Percentiles rank a stretch among this genome's conserved stretches.
Evolutionary conservation across 148 eudicot species (phyloP).

Genomic region (Arctostaphylos glauca): DNA sequence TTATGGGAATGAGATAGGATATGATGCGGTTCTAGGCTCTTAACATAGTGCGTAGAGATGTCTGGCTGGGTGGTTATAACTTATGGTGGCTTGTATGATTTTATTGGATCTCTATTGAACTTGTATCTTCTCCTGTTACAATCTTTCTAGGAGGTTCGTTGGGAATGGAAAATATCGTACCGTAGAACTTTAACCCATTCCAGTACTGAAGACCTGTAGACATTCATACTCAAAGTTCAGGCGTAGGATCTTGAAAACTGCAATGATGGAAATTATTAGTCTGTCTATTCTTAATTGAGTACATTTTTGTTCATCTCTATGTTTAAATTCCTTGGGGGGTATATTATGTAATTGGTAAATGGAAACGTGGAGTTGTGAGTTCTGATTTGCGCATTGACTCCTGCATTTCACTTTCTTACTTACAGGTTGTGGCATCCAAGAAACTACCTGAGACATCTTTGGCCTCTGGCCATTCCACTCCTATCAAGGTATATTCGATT

Average conservation of each 20-base stretch:
- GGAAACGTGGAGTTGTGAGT: neutral
- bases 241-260: neutral
- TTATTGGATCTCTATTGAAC: neutral
- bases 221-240: neutral
- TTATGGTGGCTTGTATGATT: neutral
- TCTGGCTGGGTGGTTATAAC: neutral
- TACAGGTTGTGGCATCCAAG: constrained; percentile 55
- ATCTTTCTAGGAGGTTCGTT: neutral
- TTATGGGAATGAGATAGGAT: neutral
- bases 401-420: constrained; percentile 11
- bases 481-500: constrained; percentile 91
- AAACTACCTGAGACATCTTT: constrained; percentile 34
- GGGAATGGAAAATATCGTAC: neutral
- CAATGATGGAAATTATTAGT: neutral
- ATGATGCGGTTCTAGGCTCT: neutral
- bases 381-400: constrained; percentile 22
- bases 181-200: neutral
- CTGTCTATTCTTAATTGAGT: neutral
- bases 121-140: neutral
- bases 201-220: neutral
- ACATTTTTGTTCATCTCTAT: neutral
- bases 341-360: neutral
- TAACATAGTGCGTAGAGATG: neutral
- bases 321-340: neutral
- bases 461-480: constrained; percentile 42